A percentile compares a stretch with the other conserved stretches of the same genome.
phyloP scores from a whole-genome alignment of 2,329 filamentous ascomycete species.

The Cryphonectria parasitica region DNA sequence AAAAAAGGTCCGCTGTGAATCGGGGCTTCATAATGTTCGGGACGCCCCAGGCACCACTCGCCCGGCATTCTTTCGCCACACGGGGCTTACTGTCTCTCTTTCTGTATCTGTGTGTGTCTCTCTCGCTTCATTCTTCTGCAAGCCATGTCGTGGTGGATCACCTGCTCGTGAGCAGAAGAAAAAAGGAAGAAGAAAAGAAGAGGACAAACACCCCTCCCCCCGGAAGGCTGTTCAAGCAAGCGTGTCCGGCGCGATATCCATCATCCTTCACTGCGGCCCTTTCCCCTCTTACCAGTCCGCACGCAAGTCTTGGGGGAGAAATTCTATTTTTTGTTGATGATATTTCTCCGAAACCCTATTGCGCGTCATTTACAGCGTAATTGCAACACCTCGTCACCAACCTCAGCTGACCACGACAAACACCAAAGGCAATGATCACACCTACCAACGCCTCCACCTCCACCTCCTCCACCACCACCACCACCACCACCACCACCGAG shows the following conservation, averaged over 20 bases:
- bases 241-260: not conserved
- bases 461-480: not conserved
- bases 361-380: not conserved
- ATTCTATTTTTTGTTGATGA: too few species aligned
- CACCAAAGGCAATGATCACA: not conserved
- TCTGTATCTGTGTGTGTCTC: too few species aligned
- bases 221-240: not conserved
- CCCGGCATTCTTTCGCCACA: not conserved
- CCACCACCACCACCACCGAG: not conserved
- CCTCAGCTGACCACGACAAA: not conserved
- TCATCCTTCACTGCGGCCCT: too few species aligned
- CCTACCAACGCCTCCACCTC: not conserved
- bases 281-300: too few species aligned
- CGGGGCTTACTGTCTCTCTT: not conserved
- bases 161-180: conserved; percentile 1
- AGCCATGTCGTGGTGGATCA: not conserved
- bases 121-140: not conserved
- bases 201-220: not conserved
- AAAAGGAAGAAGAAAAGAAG: not conserved
- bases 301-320: not conserved
- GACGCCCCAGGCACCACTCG: not conserved
- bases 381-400: not conserved
- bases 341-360: not conserved
- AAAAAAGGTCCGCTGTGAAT: not conserved
- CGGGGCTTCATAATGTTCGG: conserved; percentile 1